Evolutionary conservation across 2,329 filamentous ascomycete species (phyloP), one percentile per base, ranked within the genome.

Genomic region (Emmonsiellopsis sp.): DNA sequence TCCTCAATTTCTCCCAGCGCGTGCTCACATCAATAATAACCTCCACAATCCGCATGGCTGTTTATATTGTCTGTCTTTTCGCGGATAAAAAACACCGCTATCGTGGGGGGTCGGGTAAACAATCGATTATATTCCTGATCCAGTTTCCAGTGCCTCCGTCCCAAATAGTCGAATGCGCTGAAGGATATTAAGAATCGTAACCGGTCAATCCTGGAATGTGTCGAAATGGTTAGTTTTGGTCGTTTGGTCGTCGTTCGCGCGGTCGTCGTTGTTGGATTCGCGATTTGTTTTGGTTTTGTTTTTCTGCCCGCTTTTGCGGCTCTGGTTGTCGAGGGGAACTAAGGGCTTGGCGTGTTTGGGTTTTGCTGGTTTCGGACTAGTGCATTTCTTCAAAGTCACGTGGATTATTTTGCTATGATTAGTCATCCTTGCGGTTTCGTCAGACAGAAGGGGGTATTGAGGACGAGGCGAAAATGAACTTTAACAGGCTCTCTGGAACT

Each of bases 11-110:
- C 45, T 38, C 11, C 9, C 40, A 31, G 9, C 3, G 35, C 9
- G 9, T n/a, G 63, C 67, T 58, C 57, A 72, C 73, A 63, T 76
- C 73, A 59, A 76, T 75, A 62, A 76, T 70, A 60, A 76, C 69
- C 61, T 76, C 73, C 31, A 71, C 70, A 59, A 76, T 74, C 67
- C 72, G 70, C 73, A 76, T 76, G 57, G 54, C 64, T 35, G 34
- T 16, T 31, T 40, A 13, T 38, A 11, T 40, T 49, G 26, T 38
- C 46, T 32, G 16, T 34, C 34, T 40, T 41, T 26, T 6, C 47
- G 34, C 47, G 47, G 34, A 34, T 15, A 31, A 34, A 40, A 34
- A 31, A 15, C 34, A 10, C 30, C 7, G 11, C 47, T 37, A 8
- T 30, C 30, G n/a, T 51, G 10, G 30, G 41, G n/a, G 10, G 15